Percentiles rank a stretch among this genome's conserved stretches.
Evolutionary conservation across 495 filamentous ascomycete species (phyloP).

Genomic region (Pseudomonodictys pantanalensis): DNA sequence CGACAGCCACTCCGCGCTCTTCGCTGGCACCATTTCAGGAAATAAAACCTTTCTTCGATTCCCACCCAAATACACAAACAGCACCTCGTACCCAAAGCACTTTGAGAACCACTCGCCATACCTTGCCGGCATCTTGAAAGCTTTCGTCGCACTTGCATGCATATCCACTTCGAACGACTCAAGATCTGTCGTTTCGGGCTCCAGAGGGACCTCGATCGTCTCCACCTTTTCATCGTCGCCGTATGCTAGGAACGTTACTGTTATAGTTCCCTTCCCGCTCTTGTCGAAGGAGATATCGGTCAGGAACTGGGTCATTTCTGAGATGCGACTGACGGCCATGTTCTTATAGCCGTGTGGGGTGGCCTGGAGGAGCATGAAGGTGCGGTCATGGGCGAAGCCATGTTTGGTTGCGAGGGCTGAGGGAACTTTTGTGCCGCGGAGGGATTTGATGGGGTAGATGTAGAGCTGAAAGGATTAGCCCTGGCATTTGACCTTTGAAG

Average conservation of each 20-base stretch:
- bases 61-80: slow-evolving; percentile 67
- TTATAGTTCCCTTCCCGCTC: slow-evolving; percentile 44
- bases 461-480: slow-evolving; percentile 57
- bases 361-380: slow-evolving; percentile 32
- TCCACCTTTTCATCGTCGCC: slow-evolving; percentile 29
- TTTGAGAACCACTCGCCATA: slow-evolving; percentile 74
- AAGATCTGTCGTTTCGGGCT: slow-evolving; percentile 52
- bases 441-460: slow-evolving; percentile 85
- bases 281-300: slow-evolving; percentile 50
- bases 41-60: slow-evolving; percentile 65
- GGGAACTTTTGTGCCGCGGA: slow-evolving; percentile 61
- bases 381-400: slow-evolving; percentile 73
- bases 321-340: slow-evolving; percentile 64
- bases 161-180: slow-evolving; percentile 56
- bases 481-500: background rate
- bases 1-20: slow-evolving; percentile 49
- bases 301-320: slow-evolving; percentile 66
- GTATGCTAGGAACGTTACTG: slow-evolving; percentile 56
- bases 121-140: slow-evolving; percentile 62
- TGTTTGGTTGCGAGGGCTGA: slow-evolving; percentile 57
- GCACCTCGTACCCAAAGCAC: slow-evolving; percentile 63
- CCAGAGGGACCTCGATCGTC: slow-evolving; percentile 57
- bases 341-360: slow-evolving; percentile 42
- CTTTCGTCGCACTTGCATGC: slow-evolving; percentile 60
- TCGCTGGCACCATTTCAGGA: slow-evolving; percentile 37